Base-by-base conservation (phyloP, 352 stramenopile species). In the Globisporangium uncinulatum region DNA sequence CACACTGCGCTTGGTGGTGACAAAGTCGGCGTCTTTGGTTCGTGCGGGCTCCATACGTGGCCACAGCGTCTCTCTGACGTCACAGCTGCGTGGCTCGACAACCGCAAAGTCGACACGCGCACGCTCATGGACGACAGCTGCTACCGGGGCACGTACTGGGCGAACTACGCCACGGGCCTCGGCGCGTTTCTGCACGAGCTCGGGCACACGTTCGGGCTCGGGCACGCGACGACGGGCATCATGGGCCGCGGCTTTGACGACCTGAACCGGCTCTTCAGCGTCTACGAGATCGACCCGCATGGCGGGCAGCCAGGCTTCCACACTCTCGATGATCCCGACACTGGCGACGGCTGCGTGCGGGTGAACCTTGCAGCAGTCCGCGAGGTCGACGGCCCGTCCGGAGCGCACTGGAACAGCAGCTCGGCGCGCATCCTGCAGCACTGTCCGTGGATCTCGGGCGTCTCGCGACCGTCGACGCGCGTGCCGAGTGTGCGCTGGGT, bases 191-290 rank as follows among this genome's bases (percentile, higher is more conserved):
- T 87, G 36, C 79, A 89, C 46, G 79, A 89, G 31, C 61, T 87
- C 20, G 79, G 79, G 2, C 74, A 87, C 44, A 86, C 73, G 2
- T 73, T 89, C 32, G 73, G 79, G 0, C 71, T 89, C n/a, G 73
- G 74, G 1, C 79, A 87, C 44, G 53, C 76, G 0, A 67, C 65
- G 6, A 79, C 64, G 24, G 79, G 79, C 8, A 85, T 89, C 57
- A 89, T 89, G 79, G 68, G 66, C 15, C 68, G 76, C 29, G 81
- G 81, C 10, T 91, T 91, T 66, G 76, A 89, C 46, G 79, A 91
- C 34, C 81, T 89, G 74, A 88, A 88, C 50, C 70, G 65, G 6
- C 45, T 89, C 21, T 67, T 87, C 32, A 76, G 69, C 17, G 67
- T 74, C 13, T 83, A 75, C 42, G 53, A 80, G 51, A 62, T 70